Conservation (phyloP, 441 rosid species). For the Bruguiera hainesii region DNA sequence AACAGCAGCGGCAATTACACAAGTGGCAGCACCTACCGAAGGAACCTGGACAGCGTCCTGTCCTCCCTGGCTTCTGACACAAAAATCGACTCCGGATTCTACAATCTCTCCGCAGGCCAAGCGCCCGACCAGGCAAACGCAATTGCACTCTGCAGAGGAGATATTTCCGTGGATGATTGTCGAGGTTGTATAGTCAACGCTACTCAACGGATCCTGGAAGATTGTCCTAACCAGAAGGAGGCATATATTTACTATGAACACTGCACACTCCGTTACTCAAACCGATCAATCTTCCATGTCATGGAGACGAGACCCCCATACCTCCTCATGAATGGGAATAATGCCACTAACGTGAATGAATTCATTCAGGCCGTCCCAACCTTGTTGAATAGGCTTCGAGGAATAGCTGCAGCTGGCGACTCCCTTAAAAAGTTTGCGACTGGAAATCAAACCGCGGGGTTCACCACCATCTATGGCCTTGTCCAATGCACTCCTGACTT, state of each 20-base stretch:
- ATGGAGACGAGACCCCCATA: conserved; percentile 3
- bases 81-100: conserved; percentile 37
- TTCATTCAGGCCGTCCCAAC: conserved; percentile 33
- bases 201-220: conserved; percentile 18
- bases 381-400: conserved; percentile 27
- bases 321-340: background rate
- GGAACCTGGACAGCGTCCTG: conserved; percentile 38
- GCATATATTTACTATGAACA: conserved; percentile 34
- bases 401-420: conserved; percentile 29
- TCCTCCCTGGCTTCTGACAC: conserved; percentile 33
- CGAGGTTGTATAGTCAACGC: conserved; percentile 36
- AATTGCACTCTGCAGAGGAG: conserved; percentile 58
- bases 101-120: conserved; percentile 40
- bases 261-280: conserved; percentile 50
- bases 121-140: conserved; percentile 31
- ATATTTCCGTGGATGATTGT: conserved; percentile 31
- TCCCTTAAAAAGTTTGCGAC: conserved; percentile 40
- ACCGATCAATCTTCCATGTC: conserved; percentile 22
- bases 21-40: conserved; percentile 34
- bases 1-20: conserved; percentile 42
- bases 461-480: conserved; percentile 38
- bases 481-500: conserved; percentile 57
- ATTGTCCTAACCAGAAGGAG: conserved; percentile 50
- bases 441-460: conserved; percentile 22
- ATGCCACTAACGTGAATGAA: conserved; percentile 23